A percentile compares a stretch with the other conserved stretches of the same genome.
Conservation (phyloP, 2,329 filamentous ascomycete genomes). For the Aspergillus pseudoviridinutans region DNA sequence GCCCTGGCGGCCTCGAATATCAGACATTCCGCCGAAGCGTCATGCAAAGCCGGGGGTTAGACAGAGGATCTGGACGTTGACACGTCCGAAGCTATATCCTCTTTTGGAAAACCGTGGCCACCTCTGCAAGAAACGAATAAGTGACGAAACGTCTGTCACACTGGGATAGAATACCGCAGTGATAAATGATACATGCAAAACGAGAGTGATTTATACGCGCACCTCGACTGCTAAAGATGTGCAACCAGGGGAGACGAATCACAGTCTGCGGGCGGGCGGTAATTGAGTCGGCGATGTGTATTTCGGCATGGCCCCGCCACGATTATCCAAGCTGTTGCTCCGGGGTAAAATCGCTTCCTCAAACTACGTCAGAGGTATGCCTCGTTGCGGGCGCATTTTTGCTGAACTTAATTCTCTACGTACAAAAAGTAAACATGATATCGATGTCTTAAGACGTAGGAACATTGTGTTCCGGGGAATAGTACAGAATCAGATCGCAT, state of each 20-base stretch:
- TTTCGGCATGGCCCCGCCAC: background rate
- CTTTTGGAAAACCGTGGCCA: constrained; percentile 3
- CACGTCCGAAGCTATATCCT: constrained; percentile 12
- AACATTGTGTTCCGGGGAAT: background rate
- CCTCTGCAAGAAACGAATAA: constrained; percentile 3
- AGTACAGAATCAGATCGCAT: background rate
- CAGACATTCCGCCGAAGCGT: constrained; percentile 24
- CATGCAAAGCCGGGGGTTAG: constrained; percentile 6
- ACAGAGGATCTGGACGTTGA: constrained; percentile 5
- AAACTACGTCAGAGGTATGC: background rate
- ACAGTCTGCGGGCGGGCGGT: constrained; percentile 19
- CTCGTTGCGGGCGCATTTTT: background rate
- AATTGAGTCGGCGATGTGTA: constrained; percentile 1
- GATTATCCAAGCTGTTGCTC: background rate
- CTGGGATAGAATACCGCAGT: constrained; percentile 1
- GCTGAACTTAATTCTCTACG: background rate
- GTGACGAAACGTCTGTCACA: background rate
- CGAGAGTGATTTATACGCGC: background rate
- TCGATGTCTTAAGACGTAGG: background rate
- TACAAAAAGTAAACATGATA: background rate
- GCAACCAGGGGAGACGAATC: constrained; percentile 6
- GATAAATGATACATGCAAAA: background rate
- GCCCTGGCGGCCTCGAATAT: constrained; percentile 45
- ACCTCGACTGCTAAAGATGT: background rate
- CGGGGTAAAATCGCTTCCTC: background rate